Evolutionary conservation across 2,329 filamentous ascomycete species (phyloP).

Genomic region (Alternaria solani): DNA sequence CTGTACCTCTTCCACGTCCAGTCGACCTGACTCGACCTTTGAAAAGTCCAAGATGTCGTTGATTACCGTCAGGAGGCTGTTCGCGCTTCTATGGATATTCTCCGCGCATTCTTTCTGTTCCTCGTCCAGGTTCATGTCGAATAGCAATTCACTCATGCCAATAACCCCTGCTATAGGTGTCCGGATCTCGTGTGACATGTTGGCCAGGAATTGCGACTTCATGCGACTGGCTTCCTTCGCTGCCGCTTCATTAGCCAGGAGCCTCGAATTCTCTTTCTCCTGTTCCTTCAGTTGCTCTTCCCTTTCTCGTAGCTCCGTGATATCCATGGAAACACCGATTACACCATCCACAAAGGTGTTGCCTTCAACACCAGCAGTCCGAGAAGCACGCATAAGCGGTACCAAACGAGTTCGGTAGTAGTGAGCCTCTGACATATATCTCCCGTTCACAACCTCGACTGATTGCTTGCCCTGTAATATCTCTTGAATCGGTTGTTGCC

Average conservation of each 20-base stretch:
- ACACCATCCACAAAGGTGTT: slow-evolving; percentile 71
- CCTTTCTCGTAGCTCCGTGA: slow-evolving; percentile 73
- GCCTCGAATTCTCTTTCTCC: slow-evolving; percentile 72
- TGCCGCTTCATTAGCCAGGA: slow-evolving; percentile 77
- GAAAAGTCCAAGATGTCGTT: slow-evolving; percentile 93
- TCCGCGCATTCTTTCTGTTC: slow-evolving; percentile 79
- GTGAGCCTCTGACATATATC: slow-evolving; percentile 64
- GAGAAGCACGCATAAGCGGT: slow-evolving; percentile 67
- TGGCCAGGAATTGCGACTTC: slow-evolving; percentile 81
- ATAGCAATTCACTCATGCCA: slow-evolving; percentile 78
- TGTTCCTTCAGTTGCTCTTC: slow-evolving; percentile 70
- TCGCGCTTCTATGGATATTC: slow-evolving; percentile 80
- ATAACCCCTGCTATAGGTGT: slow-evolving; percentile 83
- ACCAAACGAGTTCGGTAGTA: slow-evolving; percentile 78
- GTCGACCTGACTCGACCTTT: slow-evolving; percentile 79
- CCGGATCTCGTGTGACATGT: slow-evolving; percentile 83
- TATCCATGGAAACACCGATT: slow-evolving; percentile 81
- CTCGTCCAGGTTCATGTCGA: slow-evolving; percentile 71
- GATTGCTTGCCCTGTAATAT: slow-evolving; percentile 68
- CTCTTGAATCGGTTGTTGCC: slow-evolving; percentile 67
- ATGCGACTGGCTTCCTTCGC: slow-evolving; percentile 82
- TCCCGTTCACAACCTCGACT: slow-evolving; percentile 69
- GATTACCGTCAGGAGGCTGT: slow-evolving; percentile 84
- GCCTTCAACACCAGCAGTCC: slow-evolving; percentile 60
- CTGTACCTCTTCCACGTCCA: slow-evolving; percentile 82